Conservation (phyloP, 768 basidiomycete species). For the Amanita inopinata region DNA sequence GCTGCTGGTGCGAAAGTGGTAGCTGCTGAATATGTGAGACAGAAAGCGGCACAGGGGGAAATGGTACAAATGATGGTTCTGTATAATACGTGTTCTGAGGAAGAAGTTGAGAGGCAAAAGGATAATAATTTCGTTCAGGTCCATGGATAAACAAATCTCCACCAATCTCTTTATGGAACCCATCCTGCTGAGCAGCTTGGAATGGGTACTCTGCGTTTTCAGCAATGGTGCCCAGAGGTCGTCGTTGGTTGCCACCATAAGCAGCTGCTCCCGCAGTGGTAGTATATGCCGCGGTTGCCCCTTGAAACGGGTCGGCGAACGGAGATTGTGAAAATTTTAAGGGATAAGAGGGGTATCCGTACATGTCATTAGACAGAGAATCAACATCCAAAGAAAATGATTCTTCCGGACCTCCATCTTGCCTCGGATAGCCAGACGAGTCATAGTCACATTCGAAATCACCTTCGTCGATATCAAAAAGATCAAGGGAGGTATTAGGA, state of each 20-base stretch:
- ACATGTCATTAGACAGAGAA: constrained; percentile 19
- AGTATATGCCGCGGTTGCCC: not conserved
- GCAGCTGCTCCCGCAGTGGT: constrained; percentile 15
- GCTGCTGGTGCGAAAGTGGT: not conserved
- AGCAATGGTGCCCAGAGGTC: constrained; percentile 24
- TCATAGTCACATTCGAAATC: constrained; percentile 41
- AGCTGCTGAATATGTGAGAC: constrained; percentile 1
- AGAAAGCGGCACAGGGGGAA: constrained; percentile 7
- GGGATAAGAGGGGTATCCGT: constrained; percentile 27
- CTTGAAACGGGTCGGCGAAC: constrained; percentile 35
- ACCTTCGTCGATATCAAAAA: constrained; percentile 72
- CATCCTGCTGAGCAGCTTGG: constrained; percentile 17
- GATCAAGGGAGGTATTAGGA: constrained; percentile 38
- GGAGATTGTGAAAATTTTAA: constrained; percentile 15
- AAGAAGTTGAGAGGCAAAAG: constrained; percentile 1
- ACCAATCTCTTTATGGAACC: constrained; percentile 2
- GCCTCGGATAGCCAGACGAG: constrained; percentile 19
- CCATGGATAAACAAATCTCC: constrained; percentile 9
- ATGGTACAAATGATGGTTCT: constrained; percentile 4
- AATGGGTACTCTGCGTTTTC: constrained; percentile 36
- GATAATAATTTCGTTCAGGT: constrained; percentile 13
- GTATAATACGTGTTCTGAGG: constrained; percentile 7
- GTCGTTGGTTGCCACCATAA: constrained; percentile 14
- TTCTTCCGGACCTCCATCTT: constrained; percentile 25
- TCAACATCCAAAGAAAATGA: constrained; percentile 27